Evolutionary conservation across 805 yeast genomes (phyloP).

Genomic region (Teunomyces gatunensis): DNA sequence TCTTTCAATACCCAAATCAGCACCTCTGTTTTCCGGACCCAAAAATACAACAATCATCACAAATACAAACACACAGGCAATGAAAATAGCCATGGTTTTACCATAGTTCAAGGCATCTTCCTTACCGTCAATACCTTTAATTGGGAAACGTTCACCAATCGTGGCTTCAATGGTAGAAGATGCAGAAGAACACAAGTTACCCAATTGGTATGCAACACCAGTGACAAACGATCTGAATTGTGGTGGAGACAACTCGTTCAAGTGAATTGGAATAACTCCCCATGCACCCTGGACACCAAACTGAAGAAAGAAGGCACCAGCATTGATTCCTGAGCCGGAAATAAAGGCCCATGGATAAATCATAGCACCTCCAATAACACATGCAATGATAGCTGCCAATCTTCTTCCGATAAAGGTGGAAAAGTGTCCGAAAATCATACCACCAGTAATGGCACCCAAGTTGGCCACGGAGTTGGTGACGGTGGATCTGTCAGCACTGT

Average conservation of each 20-base stretch:
- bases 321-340: conserved; percentile 43
- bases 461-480: conserved; percentile 42
- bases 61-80: conserved; percentile 60
- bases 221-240: conserved; percentile 60
- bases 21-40: conserved; percentile 56
- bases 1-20: conserved; percentile 15
- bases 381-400: conserved; percentile 30
- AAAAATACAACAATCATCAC: conserved; percentile 48
- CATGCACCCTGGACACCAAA: conserved; percentile 68
- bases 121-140: conserved; percentile 10
- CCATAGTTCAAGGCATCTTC: conserved; percentile 45
- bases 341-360: conserved; percentile 40
- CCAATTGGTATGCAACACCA: conserved; percentile 65
- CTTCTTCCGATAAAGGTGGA: conserved; percentile 39
- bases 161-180: conserved; percentile 68
- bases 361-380: conserved; percentile 37
- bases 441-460: conserved; percentile 42
- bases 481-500: conserved; percentile 31
- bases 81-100: conserved; percentile 63
- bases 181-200: conserved; percentile 66
- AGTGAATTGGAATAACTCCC: conserved; percentile 65
- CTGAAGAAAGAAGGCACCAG: conserved; percentile 61
- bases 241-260: conserved; percentile 61
- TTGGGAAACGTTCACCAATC: conserved; percentile 52
- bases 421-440: conserved; percentile 43